Conservation (phyloP, 2,329 filamentous ascomycete genomes). For the Exophiala oligosperma region DNA sequence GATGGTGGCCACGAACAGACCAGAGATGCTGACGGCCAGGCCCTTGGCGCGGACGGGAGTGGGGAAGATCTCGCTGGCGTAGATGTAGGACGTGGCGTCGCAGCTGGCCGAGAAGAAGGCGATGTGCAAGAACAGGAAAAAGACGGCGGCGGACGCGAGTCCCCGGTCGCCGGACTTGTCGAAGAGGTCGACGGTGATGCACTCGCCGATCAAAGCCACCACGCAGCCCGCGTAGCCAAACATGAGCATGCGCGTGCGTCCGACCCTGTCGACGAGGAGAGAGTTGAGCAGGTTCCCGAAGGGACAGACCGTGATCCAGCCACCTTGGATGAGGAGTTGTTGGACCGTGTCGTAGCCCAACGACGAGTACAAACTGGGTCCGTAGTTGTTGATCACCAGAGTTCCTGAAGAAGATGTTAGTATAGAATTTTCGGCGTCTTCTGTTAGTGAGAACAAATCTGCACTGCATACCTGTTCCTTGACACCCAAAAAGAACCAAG, state of each 20-base stretch:
- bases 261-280: conserved; percentile 17
- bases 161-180: conserved; percentile 45
- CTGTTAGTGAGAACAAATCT: too few species aligned
- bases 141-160: conserved; percentile 47
- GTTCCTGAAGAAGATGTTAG: not conserved
- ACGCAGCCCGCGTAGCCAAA: conserved; percentile 37
- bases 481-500: conserved; percentile 7
- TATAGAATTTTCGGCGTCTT: not conserved
- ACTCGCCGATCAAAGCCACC: conserved; percentile 34
- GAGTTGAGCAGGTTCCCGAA: conserved; percentile 18
- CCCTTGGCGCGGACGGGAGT: conserved; percentile 70
- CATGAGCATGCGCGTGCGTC: conserved; percentile 23
- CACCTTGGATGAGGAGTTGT: conserved; percentile 5
- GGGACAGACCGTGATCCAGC: conserved; percentile 16
- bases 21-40: conserved; percentile 16
- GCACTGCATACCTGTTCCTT: conserved; percentile 2
- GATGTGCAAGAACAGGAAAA: conserved; percentile 42
- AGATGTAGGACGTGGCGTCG: conserved; percentile 65
- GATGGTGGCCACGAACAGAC: conserved; percentile 16
- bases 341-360: conserved; percentile 7
- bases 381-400: conserved; percentile 17
- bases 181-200: conserved; percentile 49
- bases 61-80: conserved; percentile 73
- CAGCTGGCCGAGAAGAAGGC: conserved; percentile 63
- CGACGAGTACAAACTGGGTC: conserved; percentile 6